Base-by-base conservation (phyloP, 2,329 filamentous ascomycete genomes). In the Didymella lethalis region DNA sequence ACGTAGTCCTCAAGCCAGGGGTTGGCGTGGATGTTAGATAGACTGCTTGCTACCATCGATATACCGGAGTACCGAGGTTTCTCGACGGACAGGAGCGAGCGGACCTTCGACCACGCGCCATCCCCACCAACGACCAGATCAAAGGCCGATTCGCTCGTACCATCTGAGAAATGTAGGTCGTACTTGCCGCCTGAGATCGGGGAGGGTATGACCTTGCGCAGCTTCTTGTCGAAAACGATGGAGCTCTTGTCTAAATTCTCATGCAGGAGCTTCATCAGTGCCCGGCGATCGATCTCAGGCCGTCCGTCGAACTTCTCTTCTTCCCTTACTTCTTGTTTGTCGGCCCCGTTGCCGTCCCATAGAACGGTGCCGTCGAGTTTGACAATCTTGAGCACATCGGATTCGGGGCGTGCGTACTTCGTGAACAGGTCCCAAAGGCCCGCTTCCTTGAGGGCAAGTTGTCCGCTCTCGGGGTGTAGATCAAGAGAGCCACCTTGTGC, bases 211-310 rank as follows among this genome's bases (percentile, higher is more conserved):
- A 84, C 73, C 4, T 72, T 65, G 48, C 74, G 68, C 18, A 87
- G 31, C 48, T 71, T 70, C 58, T 54, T 67, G 5, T 54, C 54
- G 46, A 69, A 70, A 5, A 51, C 34, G 4, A 72, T 82, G n/a
- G 36, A 79, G 54, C 72, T 81, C 4, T 71, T 78, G 7, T 75
- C 68, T 0, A 84, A 78, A 10, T 85, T 74, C 2, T 81, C 81
- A 25, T 80, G 74, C 18, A 79, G 69, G 8, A 77, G 48, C 72
- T 79, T 66, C 44, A 65, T 49, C 45, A 72, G 50, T 14, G 41
- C 49, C n/a, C 44, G 57, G 18, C 84, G 80, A 68, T 87, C 84
- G 59, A 87, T 86, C 67, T 86, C 85, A 10, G 70, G 69, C 14
- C 70, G 50, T n/a, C 65, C 61, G 8, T 69, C 53, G 29, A 70